Evolutionary conservation across 164 flowering plant genomes (phyloP).

Genomic region (Platanus orientalis): DNA sequence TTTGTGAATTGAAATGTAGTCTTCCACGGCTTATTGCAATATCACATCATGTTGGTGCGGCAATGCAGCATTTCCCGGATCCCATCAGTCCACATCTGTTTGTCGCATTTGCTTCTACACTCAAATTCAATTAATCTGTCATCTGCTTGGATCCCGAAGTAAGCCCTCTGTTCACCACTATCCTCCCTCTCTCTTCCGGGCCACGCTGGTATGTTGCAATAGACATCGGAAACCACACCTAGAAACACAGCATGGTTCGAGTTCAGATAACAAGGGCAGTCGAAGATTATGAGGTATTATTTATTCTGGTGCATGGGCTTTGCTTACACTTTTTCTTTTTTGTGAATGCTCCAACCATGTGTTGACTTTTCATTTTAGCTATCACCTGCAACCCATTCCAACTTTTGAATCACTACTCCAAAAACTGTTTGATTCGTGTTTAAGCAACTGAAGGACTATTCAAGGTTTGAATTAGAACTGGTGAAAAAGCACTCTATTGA

Average conservation of each 20-base stretch:
- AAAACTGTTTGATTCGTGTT: too few species aligned
- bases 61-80: constrained; percentile 54
- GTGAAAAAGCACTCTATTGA: too few species aligned
- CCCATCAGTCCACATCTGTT: constrained; percentile 68
- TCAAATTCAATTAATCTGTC: constrained; percentile 81
- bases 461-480: too few species aligned
- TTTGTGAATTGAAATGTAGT: too few species aligned
- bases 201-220: constrained; percentile 56
- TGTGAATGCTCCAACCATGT: constrained; percentile 77
- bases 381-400: constrained; percentile 63
- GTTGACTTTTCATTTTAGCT: constrained; percentile 79
- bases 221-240: constrained; percentile 64
- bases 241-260: constrained; percentile 15
- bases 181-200: constrained; percentile 54
- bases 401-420: too few species aligned
- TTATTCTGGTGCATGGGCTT: constrained; percentile 3
- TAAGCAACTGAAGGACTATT: background rate
- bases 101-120: constrained; percentile 52
- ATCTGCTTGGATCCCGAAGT: constrained; percentile 68
- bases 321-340: constrained; percentile 82
- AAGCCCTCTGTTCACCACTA: constrained; percentile 39
- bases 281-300: background rate
- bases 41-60: constrained; percentile 22
- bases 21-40: too few species aligned
- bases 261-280: constrained; percentile 3